Evolutionary conservation across 2,329 filamentous ascomycete species (phyloP), one percentile per base, ranked within the genome.

Genomic region (Ophiostoma pallidulum): DNA sequence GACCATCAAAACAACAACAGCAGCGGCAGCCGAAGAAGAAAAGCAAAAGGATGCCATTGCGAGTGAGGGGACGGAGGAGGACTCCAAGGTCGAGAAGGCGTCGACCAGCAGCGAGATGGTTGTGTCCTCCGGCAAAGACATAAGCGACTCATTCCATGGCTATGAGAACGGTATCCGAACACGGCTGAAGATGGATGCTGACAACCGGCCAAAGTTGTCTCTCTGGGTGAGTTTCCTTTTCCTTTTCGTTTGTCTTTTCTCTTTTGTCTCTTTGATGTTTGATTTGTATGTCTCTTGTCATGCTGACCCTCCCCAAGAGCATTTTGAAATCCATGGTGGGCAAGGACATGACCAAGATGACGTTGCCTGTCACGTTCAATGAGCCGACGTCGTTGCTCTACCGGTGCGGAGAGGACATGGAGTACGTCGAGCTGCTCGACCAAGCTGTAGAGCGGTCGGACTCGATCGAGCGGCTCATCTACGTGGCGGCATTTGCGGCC

Each of bases 291-390:
- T 36, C 24, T 54, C n/a, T n/a, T n/a, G n/a, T n/a, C n/a, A n/a
- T n/a, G n/a, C n/a, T n/a, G n/a, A n/a, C n/a, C n/a, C n/a, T n/a
- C n/a, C n/a, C n/a, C n/a, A n/a, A 96, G 90, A 84, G 85, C 56
- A 96, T 98, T 57, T 71, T 98, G 54, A 98, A 97, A 70, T 97
- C 91, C 19, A 97, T 98, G 92, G 95, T 98, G 66, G 92, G 92
- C 54, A 97, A 98, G 64, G 92, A 98, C 62, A 97, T 98, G 92
- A 97, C 92, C 32, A 97, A 94, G 71, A 98, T 98, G 91, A 97
- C 92, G 0, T 71, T 98, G 18, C 92, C 92, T 0, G 92, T 98
- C 2, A 95, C 92, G 0, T 97, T 98, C 72, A 98, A 98, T 66
- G 92, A 98, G 65, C 92, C 92, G 0, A 98, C 92, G 0, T 97